A percentile compares a stretch with the other conserved stretches of the same genome.
Evolutionary conservation across 495 filamentous ascomycete genomes (phyloP).

Genomic region (Penicillium odoratum): DNA sequence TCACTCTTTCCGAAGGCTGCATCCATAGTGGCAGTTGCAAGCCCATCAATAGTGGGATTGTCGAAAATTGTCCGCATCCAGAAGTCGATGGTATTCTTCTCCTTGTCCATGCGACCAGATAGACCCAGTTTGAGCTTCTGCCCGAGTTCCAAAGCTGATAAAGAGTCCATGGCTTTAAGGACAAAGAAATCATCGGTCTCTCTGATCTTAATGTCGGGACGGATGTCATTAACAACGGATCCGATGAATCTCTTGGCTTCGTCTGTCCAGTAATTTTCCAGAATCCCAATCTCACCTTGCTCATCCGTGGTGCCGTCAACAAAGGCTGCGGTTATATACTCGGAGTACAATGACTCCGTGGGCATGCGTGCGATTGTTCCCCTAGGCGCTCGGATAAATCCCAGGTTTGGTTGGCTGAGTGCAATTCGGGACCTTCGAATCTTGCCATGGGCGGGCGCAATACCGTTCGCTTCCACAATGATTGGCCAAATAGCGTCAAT

Average conservation of each 20-base stretch:
- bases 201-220: slow-evolving; percentile 8
- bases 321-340: slow-evolving; percentile 17
- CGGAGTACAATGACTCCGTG: slow-evolving; percentile 18
- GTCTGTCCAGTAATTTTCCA: slow-evolving; percentile 19
- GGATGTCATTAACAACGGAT: slow-evolving; percentile 18
- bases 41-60: slow-evolving; percentile 18
- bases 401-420: slow-evolving; percentile 18
- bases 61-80: slow-evolving; percentile 20
- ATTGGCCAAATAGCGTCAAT: slow-evolving; percentile 28
- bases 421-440: slow-evolving; percentile 20
- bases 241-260: slow-evolving; percentile 20
- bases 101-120: slow-evolving; percentile 12
- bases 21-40: slow-evolving; percentile 15
- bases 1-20: slow-evolving; percentile 5
- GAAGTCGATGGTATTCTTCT: slow-evolving; percentile 19
- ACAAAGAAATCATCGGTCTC: slow-evolving; percentile 21
- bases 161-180: slow-evolving; percentile 17
- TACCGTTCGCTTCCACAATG: slow-evolving; percentile 21
- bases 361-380: slow-evolving; percentile 18
- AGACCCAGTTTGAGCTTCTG: slow-evolving; percentile 17
- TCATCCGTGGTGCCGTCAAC: slow-evolving; percentile 19
- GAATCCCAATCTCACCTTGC: slow-evolving; percentile 16
- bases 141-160: slow-evolving; percentile 17
- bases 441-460: slow-evolving; percentile 22
- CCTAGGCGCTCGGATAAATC: slow-evolving; percentile 18